Conservation (phyloP, 2,329 filamentous ascomycete species). For the Fusarium sublunatum region DNA sequence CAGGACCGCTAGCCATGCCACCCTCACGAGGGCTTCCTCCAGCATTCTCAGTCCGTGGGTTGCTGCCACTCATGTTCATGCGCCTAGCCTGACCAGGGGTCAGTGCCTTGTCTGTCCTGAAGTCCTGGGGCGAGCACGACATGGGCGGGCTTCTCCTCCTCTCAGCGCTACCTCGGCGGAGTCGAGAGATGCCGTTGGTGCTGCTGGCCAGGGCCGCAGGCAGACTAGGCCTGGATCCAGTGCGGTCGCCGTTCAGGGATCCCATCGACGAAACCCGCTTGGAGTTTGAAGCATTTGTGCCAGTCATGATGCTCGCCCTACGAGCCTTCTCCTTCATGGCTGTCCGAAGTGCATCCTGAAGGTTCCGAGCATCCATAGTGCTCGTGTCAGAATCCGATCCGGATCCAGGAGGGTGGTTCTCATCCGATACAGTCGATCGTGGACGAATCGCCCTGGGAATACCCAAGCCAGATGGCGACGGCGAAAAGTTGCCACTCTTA, state of each 20-base stretch:
- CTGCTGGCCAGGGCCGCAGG: conserved; percentile 59
- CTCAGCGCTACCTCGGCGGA: conserved; percentile 63
- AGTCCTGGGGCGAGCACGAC: conserved; percentile 61
- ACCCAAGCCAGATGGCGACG: conserved; percentile 53
- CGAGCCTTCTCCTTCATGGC: conserved; percentile 61
- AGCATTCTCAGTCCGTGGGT: conserved; percentile 49
- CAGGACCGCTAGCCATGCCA: conserved; percentile 38
- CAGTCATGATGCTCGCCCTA: conserved; percentile 54
- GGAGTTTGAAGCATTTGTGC: conserved; percentile 51
- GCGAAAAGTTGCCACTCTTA: conserved; percentile 63
- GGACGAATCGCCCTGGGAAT: conserved; percentile 50
- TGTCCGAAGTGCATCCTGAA: conserved; percentile 65
- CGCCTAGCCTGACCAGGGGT: conserved; percentile 67
- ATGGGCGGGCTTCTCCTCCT: conserved; percentile 65
- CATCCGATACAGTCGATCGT: conserved; percentile 57
- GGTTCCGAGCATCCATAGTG: conserved; percentile 63
- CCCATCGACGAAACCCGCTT: conserved; percentile 61
- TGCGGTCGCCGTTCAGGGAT: conserved; percentile 47
- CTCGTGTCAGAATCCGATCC: conserved; percentile 64
- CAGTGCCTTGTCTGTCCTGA: conserved; percentile 54
- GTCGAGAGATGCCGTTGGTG: conserved; percentile 67
- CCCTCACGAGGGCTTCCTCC: conserved; percentile 44
- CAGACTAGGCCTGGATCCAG: conserved; percentile 51
- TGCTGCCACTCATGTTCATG: conserved; percentile 65
- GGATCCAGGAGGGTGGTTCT: conserved; percentile 63